phyloP scores from a whole-genome alignment of 768 basidiomycete genomes.

The Tephrocybe rancida region DNA sequence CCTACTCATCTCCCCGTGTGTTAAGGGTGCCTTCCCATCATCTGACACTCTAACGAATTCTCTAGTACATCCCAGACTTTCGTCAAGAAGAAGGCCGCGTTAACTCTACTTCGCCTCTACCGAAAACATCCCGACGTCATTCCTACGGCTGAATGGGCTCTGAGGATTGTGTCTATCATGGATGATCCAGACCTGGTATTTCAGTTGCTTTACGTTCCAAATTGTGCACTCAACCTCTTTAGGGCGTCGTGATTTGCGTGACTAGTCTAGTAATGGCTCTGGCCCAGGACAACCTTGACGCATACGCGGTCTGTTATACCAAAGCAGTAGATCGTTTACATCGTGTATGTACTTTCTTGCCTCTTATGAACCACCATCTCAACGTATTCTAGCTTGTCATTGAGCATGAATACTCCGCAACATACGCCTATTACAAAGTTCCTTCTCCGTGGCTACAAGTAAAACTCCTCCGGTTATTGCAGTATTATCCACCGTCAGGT shows the following conservation, averaged over 20 bases:
- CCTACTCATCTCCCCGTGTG: constrained; percentile 90
- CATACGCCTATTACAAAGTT: constrained; percentile 97
- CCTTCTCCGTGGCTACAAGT: constrained; percentile 98
- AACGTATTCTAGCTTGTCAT: constrained; percentile 72
- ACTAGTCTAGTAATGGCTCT: constrained; percentile 92
- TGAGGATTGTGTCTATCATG: constrained; percentile 94
- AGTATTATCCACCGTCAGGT: constrained; percentile 97
- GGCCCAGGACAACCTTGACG: constrained; percentile 91
- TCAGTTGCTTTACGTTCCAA: constrained; percentile 14
- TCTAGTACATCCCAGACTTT: constrained; percentile 89
- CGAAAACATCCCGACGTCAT: constrained; percentile 96
- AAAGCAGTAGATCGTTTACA: constrained; percentile 91
- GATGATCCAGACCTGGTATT: constrained; percentile 85
- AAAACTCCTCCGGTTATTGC: constrained; percentile 87
- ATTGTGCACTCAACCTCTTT: constrained; percentile 3
- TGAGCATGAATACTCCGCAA: constrained; percentile 84
- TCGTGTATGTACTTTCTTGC: constrained; percentile 53
- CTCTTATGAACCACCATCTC: neutral
- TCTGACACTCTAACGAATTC: constrained; percentile 16
- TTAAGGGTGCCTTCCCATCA: constrained; percentile 7
- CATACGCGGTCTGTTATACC: constrained; percentile 89
- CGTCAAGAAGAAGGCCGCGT: constrained; percentile 97
- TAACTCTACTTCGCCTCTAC: constrained; percentile 90
- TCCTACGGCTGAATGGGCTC: constrained; percentile 92
- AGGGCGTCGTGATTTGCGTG: constrained; percentile 96